These are phyloP conservation scores for Flaveria brownii DNA, from an alignment of 129 eudicot species.

Conservation along the genomic window DNA sequence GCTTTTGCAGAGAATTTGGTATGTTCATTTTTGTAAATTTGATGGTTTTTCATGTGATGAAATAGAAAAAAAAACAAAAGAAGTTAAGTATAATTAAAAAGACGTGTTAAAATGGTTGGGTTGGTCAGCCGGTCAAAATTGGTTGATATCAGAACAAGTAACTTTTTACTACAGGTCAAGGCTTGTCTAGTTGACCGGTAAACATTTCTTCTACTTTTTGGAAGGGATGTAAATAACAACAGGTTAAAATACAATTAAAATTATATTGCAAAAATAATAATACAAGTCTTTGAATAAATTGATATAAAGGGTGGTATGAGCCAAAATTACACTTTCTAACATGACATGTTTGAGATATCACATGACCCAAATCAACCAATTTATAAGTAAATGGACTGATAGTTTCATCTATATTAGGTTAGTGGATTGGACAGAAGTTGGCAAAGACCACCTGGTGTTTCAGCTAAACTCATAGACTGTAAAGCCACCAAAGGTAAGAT, in stretches of 20 bases:
- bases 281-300: not conserved
- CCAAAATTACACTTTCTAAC: not conserved
- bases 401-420: conserved; percentile 34
- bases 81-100: not conserved
- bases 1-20: conserved; percentile 91
- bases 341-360: not conserved
- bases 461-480: conserved; percentile 77
- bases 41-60: not conserved
- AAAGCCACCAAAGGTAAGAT: conserved; percentile 71
- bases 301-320: not conserved
- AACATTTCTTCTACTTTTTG: not conserved
- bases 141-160: not conserved
- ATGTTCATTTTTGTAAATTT: not conserved
- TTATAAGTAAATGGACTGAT: conserved; percentile 2
- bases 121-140: not conserved
- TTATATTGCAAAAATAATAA: not conserved
- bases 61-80: not conserved
- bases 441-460: conserved; percentile 96
- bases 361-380: not conserved
- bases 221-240: not conserved
- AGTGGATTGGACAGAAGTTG: conserved; percentile 98
- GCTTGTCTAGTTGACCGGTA: not conserved
- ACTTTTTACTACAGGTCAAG: not conserved
- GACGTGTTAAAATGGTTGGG: not conserved
- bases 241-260: not conserved